Base-by-base conservation (phyloP, 1,284 basidiomycete genomes). In the Wallemia mellicola region DNA sequence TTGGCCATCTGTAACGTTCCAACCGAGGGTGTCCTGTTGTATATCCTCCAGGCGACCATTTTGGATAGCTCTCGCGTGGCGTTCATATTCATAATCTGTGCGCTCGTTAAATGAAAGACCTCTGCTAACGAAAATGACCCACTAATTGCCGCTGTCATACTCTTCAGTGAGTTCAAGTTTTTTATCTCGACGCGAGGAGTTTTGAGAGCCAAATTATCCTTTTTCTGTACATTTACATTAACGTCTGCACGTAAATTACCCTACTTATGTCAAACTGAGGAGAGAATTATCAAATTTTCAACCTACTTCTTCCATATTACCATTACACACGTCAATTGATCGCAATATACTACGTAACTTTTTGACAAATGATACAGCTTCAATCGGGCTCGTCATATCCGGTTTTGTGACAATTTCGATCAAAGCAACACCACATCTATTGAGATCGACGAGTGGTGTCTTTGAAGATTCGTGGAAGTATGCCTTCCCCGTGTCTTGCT, bases 401-500 rank as follows among this genome's bases (percentile, higher is more conserved):
- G 94, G 88, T 61, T 85, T 80, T 0, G 89, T 92, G 14, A 99
- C 89, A 63, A 98, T 94, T 70, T 98, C 92, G 78, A 98, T 83
- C 56, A 98, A 75, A 0, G 83, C 86, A 1, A 79, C 78, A 1
- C 92, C 91, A 0, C 88, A 85, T 65, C 94, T 75, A 67, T 94
- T 96, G 61, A 95, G 76, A 70, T 98, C 91, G 58, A 98, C 80
- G 24, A 77, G 73, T 0, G 82, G 79, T 3, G 74, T 68, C 17
- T 72, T 74, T 17, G 75, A 75, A 15, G 73, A 73, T 1, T 76
- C 71, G 59, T 81, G 75, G 60, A 79, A 79, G 24, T 79, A 80
- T 1, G 86, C 86, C 70, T 96, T 98, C 1, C 86, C 92, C 0
- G 92, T 98, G 68, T 98, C 94, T 84, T 96, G 92, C 70, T 98